Percentiles rank a stretch among this genome's conserved stretches.
phyloP scores from a whole-genome alignment of 768 basidiomycete species.

The Lactarius vividus region DNA sequence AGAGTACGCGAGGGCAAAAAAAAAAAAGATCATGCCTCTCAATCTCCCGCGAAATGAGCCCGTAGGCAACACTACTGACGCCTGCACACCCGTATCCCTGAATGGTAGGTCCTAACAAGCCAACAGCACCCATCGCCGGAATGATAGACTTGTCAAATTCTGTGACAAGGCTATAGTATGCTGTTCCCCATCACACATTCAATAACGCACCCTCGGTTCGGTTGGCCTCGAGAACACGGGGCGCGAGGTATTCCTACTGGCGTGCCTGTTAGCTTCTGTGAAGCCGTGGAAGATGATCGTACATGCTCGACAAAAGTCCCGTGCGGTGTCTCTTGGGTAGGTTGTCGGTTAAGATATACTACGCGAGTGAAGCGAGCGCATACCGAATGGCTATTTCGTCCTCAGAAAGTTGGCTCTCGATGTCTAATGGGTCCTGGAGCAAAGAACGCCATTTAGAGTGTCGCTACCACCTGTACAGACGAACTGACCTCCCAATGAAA shows the following conservation, averaged over 20 bases:
- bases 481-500: constrained; percentile 35
- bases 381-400: constrained; percentile 90
- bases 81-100: constrained; percentile 94
- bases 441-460: background rate
- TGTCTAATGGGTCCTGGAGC: constrained; percentile 73
- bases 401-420: constrained; percentile 79
- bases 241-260: constrained; percentile 70
- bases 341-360: background rate
- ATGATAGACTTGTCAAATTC: constrained; percentile 77
- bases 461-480: too few relatives aligned
- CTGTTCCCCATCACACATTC: background rate
- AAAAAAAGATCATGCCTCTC: constrained; percentile 57
- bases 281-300: background rate
- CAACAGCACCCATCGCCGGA: constrained; percentile 89
- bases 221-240: constrained; percentile 88
- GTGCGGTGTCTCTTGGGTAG: constrained; percentile 66
- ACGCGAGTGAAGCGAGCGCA: constrained; percentile 19
- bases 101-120: constrained; percentile 90
- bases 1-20: background rate
- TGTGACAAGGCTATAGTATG: constrained; percentile 32
- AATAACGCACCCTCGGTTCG: constrained; percentile 70
- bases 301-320: constrained; percentile 73
- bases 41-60: constrained; percentile 89
- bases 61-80: constrained; percentile 87
- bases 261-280: background rate